Evolutionary conservation across 352 stramenopile species (phyloP), one percentile per base, ranked within the genome.

Genomic region (Phytophthora pini): DNA sequence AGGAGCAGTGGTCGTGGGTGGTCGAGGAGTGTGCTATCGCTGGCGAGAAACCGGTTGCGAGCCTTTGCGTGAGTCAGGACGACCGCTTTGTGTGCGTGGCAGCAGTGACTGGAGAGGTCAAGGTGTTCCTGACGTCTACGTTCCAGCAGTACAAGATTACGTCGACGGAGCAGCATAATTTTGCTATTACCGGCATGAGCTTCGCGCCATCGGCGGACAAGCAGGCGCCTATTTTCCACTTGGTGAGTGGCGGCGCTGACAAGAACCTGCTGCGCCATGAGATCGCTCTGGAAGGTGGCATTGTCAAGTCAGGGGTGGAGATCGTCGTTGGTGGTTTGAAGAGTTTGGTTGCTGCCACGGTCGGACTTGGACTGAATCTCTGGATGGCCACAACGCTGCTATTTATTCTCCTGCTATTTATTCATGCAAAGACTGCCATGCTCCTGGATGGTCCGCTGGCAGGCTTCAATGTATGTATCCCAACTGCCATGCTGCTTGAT

Each of bases 101-200:
- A 0, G 84, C 84, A 0, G 87, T 92, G 22, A 88, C 85, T 5
- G 87, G 87, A 27, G 84, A 95, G 22, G 75, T 95, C 13, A 82
- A 81, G 26, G 80, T 92, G 32, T 94, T 88, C 53, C 50, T 76
- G 7, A 52, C 83, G 3, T 64, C 61, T 4, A 82, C 65, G 11
- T 52, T 95, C 17, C 62, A 77, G 13, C 61, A 76, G 46, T 90
- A 90, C 69, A 81, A 79, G 40, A 82, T 78, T 50, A 59, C 65
- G 17, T 89, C 77, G 22, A 73, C 62, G 8, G 76, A 84, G 40
- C 71, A 93, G 63, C 87, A 95, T 64, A 79, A 74, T 31, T 94
- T 95, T 45, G 87, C 87, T 22, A 92, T 95, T 65, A 95, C 87
- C 5, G 87, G 87, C 29, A 89, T 95, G 79, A 88, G 79, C 34